Conservation (phyloP, 2,329 filamentous ascomycete genomes). For the Seiridium unicorne region DNA sequence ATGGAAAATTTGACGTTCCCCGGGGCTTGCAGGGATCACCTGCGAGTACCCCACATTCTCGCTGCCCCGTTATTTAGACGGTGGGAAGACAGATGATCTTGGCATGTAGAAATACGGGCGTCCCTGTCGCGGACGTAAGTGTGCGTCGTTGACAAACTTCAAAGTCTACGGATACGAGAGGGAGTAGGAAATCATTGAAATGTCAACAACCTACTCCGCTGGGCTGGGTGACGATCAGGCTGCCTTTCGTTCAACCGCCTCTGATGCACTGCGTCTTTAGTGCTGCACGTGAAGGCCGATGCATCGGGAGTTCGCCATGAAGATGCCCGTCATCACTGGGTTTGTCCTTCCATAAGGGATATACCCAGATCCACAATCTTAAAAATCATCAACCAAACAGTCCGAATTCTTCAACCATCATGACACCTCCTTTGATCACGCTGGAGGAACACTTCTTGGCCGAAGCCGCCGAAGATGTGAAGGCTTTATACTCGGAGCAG, state of each 20-base stretch:
- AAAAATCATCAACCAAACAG: neutral
- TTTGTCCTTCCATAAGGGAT: neutral
- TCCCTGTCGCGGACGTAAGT: too few species aligned
- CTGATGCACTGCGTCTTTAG: neutral
- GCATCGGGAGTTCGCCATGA: neutral
- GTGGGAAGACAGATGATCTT: too few species aligned
- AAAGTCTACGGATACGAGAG: too few species aligned
- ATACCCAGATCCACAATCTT: neutral
- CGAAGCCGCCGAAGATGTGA: conserved; percentile 9
- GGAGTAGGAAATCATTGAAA: neutral
- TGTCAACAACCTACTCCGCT: neutral
- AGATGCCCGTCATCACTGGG: neutral
- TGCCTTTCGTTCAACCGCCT: neutral
- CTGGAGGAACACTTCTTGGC: conserved; percentile 20
- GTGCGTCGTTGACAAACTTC: too few species aligned
- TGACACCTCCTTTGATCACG: conserved; percentile 15
- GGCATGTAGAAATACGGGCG: too few species aligned
- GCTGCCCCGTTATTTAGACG: too few species aligned
- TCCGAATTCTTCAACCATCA: neutral
- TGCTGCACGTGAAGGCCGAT: neutral
- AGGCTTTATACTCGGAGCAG: conserved; percentile 10
- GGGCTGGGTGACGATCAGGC: neutral
- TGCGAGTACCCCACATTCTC: too few species aligned
- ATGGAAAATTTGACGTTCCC: too few species aligned
- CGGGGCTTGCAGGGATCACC: too few species aligned